These are phyloP conservation scores for Yamadazyma jaroonii DNA, from an alignment of 1,139 yeast species.

Conservation along the genomic window DNA sequence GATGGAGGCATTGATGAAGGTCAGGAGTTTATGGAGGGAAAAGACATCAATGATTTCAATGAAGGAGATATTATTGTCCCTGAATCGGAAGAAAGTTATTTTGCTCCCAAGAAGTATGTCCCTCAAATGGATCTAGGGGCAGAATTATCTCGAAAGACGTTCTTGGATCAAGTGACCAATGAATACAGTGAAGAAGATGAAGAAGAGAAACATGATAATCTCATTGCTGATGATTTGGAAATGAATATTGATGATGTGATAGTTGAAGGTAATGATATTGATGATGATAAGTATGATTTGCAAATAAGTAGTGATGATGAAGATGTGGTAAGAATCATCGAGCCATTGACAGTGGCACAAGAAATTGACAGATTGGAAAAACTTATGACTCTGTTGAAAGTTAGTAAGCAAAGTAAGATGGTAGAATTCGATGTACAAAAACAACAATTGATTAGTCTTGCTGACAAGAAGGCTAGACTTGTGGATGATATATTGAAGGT, in stretches of 20 bases:
- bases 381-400: constrained; percentile 2
- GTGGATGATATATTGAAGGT: background rate
- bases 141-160: constrained; percentile 6
- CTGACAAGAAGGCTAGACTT: constrained; percentile 6
- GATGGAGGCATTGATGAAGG: background rate
- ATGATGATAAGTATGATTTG: constrained; percentile 21
- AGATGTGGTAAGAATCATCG: constrained; percentile 6
- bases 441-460: constrained; percentile 6
- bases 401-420: constrained; percentile 6
- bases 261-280: constrained; percentile 16
- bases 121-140: constrained; percentile 11
- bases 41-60: background rate
- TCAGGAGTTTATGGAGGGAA: background rate
- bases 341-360: constrained; percentile 12
- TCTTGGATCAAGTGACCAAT: constrained; percentile 10
- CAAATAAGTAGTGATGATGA: constrained; percentile 18
- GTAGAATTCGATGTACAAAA: constrained; percentile 9
- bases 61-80: constrained; percentile 13
- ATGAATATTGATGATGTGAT: too few species aligned
- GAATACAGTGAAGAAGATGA: constrained; percentile 16
- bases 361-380: constrained; percentile 13
- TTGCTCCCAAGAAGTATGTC: constrained; percentile 10
- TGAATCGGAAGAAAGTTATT: background rate
- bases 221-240: too few species aligned
- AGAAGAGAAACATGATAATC: constrained; percentile 12